Base-by-base conservation (phyloP, 805 yeast species). In the Monosporozyma aerobia region DNA sequence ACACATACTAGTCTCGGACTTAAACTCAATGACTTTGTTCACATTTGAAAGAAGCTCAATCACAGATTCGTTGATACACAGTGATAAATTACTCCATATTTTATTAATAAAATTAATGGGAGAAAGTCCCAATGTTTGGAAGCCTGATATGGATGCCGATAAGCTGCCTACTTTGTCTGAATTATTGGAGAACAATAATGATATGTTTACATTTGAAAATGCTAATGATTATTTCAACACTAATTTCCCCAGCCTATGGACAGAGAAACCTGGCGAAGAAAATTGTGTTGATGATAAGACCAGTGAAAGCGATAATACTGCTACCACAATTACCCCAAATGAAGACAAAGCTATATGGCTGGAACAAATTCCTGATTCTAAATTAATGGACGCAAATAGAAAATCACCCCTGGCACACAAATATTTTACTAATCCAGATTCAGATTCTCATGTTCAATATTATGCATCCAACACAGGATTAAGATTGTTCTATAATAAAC, bases 371-470 rank as follows among this genome's bases (percentile, higher is more conserved):
- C 45, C 44, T 1, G 51, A 53, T 5, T 6, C 35, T 1, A 51
- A 56, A 11, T 40, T 64, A 23, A 50, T 56, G 19, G 56, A 62
- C 22, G 57, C 59, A 44, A 27, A 45, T 5, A 61, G 75, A 51
- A 58, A 54, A 5, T 81, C 87, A 5, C 95, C 96, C 0, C 82
- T 85, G 57, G 78, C 80, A 52, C 95, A 87, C 61, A 75, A 78
- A 43, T 87, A 78, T 61, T 89, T 89, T 70, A 82, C 92, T 3
- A 90, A 90, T 60, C 97, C 97, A 0, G 95, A 86, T 62, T 85
- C 95, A 0, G 92, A 86, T 57, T 75, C 95, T 0, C 87, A 82
- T 62, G 66, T 79, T 8, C 97, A 90, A 64, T 90, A 90, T 64
- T 90, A 83, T 63, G 82, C 79, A 5, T 79, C 90, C 0, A 60